phyloP scores from a whole-genome alignment of 495 filamentous ascomycete genomes.

The Daldinia vernicosa region DNA sequence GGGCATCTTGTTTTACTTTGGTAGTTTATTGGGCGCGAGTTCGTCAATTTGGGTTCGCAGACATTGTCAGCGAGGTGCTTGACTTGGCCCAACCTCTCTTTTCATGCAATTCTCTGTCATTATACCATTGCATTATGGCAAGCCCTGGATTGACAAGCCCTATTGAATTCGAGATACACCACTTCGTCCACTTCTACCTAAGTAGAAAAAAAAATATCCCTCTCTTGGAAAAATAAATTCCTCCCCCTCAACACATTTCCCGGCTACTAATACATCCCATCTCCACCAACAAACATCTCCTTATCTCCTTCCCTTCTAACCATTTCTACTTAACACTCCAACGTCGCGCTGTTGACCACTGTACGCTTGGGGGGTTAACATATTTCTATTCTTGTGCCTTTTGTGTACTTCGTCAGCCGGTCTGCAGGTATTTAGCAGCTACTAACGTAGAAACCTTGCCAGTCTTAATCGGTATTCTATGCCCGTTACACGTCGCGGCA shows the following conservation, averaged over 20 bases:
- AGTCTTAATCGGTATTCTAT: conserved; percentile 90
- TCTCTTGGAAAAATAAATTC: background rate
- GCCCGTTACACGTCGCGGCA: conserved; percentile 76
- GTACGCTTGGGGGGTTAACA: background rate
- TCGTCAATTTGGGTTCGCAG: conserved; percentile 3
- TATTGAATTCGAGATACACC: conserved; percentile 4
- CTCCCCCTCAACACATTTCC: background rate
- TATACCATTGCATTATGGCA: background rate
- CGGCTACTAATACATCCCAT: background rate
- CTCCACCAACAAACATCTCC: too few relatives aligned
- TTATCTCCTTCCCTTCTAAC: background rate
- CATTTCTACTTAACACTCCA: background rate
- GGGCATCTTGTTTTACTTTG: background rate
- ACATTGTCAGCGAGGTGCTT: conserved; percentile 7
- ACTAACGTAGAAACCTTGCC: conserved; percentile 26
- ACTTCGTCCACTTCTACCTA: background rate
- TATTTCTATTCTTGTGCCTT: background rate
- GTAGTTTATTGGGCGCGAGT: background rate
- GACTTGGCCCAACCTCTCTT: conserved; percentile 6
- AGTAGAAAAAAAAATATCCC: background rate
- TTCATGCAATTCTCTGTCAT: background rate
- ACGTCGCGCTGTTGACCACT: background rate
- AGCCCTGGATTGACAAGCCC: background rate
- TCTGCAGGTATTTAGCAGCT: background rate
- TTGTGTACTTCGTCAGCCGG: background rate